Evolutionary conservation across 2,329 filamentous ascomycete species (phyloP).

Genomic region (Exophiala dermatitidis): DNA sequence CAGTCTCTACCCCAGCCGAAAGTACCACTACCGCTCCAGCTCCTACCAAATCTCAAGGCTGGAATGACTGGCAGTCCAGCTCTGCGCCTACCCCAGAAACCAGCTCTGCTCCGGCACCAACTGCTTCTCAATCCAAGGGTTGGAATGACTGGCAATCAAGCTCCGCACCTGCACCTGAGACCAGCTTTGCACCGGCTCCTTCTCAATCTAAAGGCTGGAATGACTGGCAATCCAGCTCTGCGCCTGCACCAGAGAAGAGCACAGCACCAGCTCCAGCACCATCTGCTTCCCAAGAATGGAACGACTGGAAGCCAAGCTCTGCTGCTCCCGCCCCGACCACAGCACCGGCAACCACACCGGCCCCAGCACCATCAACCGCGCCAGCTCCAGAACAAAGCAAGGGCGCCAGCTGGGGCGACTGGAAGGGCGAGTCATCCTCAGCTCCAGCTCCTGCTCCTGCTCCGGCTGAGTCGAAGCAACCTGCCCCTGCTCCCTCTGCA

Average conservation of each 20-base stretch:
- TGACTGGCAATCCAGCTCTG: constrained; percentile 2
- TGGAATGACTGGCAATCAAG: neutral
- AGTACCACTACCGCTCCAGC: neutral
- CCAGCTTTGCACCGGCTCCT: neutral
- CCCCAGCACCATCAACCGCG: neutral
- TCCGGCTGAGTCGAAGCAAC: neutral
- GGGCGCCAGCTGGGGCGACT: constrained; percentile 1
- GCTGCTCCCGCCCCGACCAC: neutral
- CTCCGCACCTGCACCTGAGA: neutral
- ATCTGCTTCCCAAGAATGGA: neutral
- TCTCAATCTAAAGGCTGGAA: neutral
- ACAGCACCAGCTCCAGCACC: neutral
- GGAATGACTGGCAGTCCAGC: neutral
- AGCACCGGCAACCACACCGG: neutral
- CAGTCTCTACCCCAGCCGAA: too few relatives aligned
- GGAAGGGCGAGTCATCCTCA: neutral
- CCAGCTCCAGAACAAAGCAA: neutral
- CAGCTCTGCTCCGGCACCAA: neutral
- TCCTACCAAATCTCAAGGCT: neutral
- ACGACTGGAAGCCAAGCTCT: neutral
- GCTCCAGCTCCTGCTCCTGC: neutral
- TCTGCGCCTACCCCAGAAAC: neutral
- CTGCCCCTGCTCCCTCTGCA: neutral
- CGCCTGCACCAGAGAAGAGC: neutral
- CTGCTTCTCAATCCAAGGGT: neutral